Evolutionary conservation across 176 grass and related monocot genomes (phyloP).

Genomic region (Oryza meridionalis): DNA sequence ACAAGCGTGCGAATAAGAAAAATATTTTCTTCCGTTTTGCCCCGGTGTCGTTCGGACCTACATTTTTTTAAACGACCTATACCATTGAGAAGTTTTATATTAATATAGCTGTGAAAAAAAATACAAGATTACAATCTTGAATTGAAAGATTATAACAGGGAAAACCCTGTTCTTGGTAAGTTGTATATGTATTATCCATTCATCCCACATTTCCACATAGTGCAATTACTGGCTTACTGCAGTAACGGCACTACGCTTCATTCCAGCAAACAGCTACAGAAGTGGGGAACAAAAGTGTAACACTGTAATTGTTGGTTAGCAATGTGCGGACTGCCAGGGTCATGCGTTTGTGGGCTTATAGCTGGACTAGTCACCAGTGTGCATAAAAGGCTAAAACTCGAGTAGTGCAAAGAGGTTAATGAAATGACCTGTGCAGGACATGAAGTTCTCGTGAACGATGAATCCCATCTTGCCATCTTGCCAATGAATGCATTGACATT

Average conservation of each 20-base stretch:
- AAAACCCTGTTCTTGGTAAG: neutral
- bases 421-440: neutral
- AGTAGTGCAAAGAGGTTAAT: neutral
- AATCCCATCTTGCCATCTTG: neutral
- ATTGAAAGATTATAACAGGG: no score
- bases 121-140: no score
- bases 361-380: neutral
- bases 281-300: neutral
- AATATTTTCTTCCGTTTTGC: neutral
- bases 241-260: neutral
- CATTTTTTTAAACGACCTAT: neutral
- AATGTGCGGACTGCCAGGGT: neutral
- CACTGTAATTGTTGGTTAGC: neutral
- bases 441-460: neutral
- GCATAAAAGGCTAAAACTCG: neutral
- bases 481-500: neutral
- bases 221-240: neutral
- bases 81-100: no score
- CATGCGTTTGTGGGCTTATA: neutral
- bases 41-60: neutral
- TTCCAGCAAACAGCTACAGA: neutral
- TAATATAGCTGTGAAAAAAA: no score
- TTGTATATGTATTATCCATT: neutral
- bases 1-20: constrained; percentile 37
- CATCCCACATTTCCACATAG: neutral